Percentiles rank a stretch among this genome's conserved stretches.
These are phyloP conservation scores for Prunus davidiana DNA, from an alignment of 306 rosid species.

Conservation along the genomic window DNA sequence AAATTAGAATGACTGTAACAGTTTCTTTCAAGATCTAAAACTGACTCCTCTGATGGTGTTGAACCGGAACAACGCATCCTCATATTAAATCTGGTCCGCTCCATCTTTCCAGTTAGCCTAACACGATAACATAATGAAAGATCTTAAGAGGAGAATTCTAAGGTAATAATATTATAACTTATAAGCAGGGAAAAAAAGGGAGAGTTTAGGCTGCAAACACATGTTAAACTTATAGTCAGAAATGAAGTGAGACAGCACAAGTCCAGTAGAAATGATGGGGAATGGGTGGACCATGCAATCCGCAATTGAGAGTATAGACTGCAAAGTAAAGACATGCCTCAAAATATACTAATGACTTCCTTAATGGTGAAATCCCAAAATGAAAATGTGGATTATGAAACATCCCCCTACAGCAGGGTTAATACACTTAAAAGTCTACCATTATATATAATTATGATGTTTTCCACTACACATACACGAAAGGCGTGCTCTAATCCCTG, in stretches of 20 bases:
- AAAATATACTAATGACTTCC: neutral
- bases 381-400: neutral
- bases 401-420: constrained; percentile 18
- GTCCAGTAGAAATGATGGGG: neutral
- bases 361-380: constrained; percentile 16
- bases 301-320: neutral
- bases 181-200: neutral
- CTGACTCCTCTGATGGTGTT: constrained; percentile 92
- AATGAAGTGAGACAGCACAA: neutral
- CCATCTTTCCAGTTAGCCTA: constrained; percentile 56
- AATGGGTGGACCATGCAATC: constrained; percentile 7
- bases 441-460: constrained; percentile 34
- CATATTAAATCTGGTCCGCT: constrained; percentile 55
- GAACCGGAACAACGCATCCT: constrained; percentile 76
- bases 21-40: constrained; percentile 90
- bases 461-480: constrained; percentile 39
- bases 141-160: neutral
- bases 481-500: constrained; percentile 18
- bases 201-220: constrained; percentile 5
- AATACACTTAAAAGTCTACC: constrained; percentile 13
- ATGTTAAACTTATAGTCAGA: neutral
- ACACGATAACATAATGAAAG: neutral
- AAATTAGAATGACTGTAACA: constrained; percentile 85
- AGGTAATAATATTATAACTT: neutral
- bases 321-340: neutral